A percentile compares a stretch with the other conserved stretches of the same genome.
Evolutionary conservation across 2,329 filamentous ascomycete genomes (phyloP).

Genomic region (Cladosporium sp.): DNA sequence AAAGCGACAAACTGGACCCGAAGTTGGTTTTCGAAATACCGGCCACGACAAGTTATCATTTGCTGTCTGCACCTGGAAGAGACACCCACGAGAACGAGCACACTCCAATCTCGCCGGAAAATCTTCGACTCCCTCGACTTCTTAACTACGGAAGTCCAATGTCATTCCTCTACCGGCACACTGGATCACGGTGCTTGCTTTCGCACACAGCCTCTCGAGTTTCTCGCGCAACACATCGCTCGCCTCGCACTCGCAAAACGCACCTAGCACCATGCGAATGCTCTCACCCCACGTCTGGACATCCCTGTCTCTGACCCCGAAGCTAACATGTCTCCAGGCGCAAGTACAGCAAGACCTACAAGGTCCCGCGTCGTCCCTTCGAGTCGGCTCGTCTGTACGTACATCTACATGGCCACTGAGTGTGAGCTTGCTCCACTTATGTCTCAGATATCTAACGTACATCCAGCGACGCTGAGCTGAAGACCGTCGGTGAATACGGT

Average conservation of each 20-base stretch:
- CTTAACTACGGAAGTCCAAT: no score
- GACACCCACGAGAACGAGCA: no score
- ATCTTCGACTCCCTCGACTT: no score
- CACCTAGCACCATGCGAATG: background rate
- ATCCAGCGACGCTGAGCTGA: constrained; percentile 94
- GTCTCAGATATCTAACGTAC: constrained; percentile 74
- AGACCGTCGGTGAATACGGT: constrained; percentile 99
- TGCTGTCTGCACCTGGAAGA: no score
- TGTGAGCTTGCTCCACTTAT: constrained; percentile 95
- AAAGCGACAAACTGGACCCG: no score
- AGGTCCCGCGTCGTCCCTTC: constrained; percentile 96
- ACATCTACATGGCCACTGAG: constrained; percentile 78
- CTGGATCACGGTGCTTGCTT: no score
- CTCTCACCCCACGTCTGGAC: background rate
- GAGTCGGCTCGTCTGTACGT: constrained; percentile 99
- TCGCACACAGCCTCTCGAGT: background rate
- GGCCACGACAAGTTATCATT: no score
- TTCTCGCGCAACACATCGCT: background rate
- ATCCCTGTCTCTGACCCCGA: background rate
- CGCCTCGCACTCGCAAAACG: background rate
- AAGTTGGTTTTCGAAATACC: no score
- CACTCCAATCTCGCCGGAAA: no score
- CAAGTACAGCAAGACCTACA: constrained; percentile 98
- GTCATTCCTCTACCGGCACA: no score
- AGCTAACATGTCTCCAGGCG: constrained; percentile 30